Evolutionary conservation across 1,139 yeast genomes (phyloP).

Genomic region (Blastobotrys serpentis): DNA sequence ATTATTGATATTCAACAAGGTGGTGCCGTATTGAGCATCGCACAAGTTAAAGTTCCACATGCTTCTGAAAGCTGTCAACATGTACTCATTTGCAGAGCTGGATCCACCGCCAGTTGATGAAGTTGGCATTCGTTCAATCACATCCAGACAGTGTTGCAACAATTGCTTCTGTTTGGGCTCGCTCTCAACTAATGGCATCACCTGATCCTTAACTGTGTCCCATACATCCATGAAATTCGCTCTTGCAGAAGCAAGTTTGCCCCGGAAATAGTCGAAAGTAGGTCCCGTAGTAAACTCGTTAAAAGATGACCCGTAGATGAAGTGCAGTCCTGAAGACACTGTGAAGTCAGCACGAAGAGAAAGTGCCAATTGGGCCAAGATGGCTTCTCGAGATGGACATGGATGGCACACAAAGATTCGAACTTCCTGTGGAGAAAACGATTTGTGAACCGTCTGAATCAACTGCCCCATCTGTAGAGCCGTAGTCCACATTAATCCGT

Average conservation of each 20-base stretch:
- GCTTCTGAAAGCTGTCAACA: conserved; percentile 64
- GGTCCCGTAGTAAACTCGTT: conserved; percentile 67
- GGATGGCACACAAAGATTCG: conserved; percentile 67
- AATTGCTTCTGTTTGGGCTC: conserved; percentile 39
- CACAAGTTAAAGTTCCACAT: conserved; percentile 78
- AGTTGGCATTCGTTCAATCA: conserved; percentile 66
- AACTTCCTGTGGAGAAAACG: conserved; percentile 47
- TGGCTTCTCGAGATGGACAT: conserved; percentile 63
- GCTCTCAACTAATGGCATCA: conserved; percentile 42
- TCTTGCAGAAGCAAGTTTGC: conserved; percentile 51
- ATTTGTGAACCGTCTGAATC: conserved; percentile 46
- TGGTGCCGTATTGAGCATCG: conserved; percentile 52
- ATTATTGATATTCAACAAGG: conserved; percentile 43
- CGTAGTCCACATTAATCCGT: conserved; percentile 76
- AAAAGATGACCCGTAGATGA: conserved; percentile 68
- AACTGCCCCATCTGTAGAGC: conserved; percentile 68
- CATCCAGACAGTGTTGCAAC: conserved; percentile 55
- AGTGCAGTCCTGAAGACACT: conserved; percentile 68
- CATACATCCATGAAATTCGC: conserved; percentile 64
- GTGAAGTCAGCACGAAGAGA: conserved; percentile 71
- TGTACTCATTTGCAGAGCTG: conserved; percentile 45
- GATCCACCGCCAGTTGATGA: conserved; percentile 38
- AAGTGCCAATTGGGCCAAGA: conserved; percentile 66
- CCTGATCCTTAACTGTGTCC: conserved; percentile 56
- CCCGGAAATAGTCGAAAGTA: conserved; percentile 60